Evolutionary conservation across 148 eudicot genomes (phyloP).

Genomic region (Cornus kousa): DNA sequence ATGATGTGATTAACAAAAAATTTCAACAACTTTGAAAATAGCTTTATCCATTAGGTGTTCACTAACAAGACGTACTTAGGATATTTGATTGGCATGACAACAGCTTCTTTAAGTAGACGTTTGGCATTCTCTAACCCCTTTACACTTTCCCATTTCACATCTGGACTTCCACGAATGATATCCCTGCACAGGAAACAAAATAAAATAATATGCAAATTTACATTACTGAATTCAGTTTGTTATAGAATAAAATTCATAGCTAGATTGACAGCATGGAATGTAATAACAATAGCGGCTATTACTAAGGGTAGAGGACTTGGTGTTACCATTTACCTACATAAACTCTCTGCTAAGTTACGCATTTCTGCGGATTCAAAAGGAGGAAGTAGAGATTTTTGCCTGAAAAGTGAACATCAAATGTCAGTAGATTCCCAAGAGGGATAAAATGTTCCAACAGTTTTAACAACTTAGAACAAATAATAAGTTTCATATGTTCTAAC

Average conservation of each 20-base stretch:
- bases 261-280: not conserved
- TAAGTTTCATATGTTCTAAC: not conserved
- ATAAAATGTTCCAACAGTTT: not conserved
- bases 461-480: not conserved
- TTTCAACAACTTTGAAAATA: not conserved
- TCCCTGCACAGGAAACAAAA: slow-evolving; percentile 53
- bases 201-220: not conserved
- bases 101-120: slow-evolving; percentile 96
- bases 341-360: slow-evolving; percentile 87
- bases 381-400: slow-evolving; percentile 92
- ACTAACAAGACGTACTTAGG: slow-evolving; percentile 63
- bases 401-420: slow-evolving; percentile 37
- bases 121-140: slow-evolving; percentile 95
- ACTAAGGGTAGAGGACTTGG: not conserved
- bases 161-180: slow-evolving; percentile 87
- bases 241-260: not conserved
- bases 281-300: not conserved
- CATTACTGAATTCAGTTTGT: not conserved
- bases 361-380: slow-evolving; percentile 86
- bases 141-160: slow-evolving; percentile 90
- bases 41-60: slow-evolving; percentile 3
- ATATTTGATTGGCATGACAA: slow-evolving; percentile 99
- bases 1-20: not conserved
- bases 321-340: slow-evolving; percentile 62
- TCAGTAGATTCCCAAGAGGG: slow-evolving; percentile 17